Conservation (phyloP, 345 rosid species). For the Melaleuca quinquenervia region DNA sequence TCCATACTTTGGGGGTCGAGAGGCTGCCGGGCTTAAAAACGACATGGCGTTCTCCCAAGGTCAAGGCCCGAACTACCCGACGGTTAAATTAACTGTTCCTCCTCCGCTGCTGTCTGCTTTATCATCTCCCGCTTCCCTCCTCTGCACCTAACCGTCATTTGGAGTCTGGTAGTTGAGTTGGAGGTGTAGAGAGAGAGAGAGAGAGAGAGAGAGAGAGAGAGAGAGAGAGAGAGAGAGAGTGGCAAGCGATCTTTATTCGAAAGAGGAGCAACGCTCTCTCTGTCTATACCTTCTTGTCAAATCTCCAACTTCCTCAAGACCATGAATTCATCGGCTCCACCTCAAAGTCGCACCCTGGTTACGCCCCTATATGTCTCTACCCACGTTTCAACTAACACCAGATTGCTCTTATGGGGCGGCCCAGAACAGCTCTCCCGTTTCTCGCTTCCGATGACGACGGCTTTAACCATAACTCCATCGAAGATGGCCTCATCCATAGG, state of each 20-base stretch:
- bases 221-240: no score
- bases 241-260: no score
- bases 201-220: neutral
- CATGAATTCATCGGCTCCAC: neutral
- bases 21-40: neutral
- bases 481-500: constrained; percentile 14
- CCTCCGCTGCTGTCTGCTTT: neutral
- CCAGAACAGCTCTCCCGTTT: constrained; percentile 12
- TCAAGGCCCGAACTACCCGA: neutral
- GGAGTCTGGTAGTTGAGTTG: constrained; percentile 37
- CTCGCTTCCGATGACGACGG: constrained; percentile 1
- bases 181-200: neutral
- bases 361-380: neutral
- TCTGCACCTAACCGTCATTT: constrained; percentile 48
- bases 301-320: constrained; percentile 1
- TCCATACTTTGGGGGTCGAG: neutral
- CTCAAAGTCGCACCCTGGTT: neutral
- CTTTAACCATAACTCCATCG: neutral
- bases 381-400: neutral
- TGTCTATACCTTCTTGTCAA: constrained; percentile 33
- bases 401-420: constrained; percentile 23
- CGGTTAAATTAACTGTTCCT: neutral
- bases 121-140: neutral
- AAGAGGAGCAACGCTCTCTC: no score
- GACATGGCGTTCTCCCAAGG: neutral